Evolutionary conservation across 305 asterid species (phyloP).

Genomic region (Solanum aculeatissimum): DNA sequence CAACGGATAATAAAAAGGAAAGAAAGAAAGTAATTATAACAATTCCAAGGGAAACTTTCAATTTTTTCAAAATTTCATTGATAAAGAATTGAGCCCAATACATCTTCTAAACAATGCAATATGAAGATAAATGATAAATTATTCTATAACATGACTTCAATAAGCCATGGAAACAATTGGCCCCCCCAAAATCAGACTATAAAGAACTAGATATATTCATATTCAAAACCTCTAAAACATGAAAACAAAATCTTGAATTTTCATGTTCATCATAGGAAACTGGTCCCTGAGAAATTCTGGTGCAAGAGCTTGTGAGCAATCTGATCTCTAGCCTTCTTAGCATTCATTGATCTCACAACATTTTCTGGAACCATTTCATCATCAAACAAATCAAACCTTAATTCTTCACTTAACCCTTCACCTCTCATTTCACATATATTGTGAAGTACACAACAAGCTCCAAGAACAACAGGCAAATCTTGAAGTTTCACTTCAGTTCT

Average conservation of each 20-base stretch:
- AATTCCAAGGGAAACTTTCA: not conserved
- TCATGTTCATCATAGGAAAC: not conserved
- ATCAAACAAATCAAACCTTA: constrained; percentile 44
- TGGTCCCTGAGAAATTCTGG: constrained; percentile 17
- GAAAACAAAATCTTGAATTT: constrained; percentile 19
- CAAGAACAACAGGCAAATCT: constrained; percentile 64
- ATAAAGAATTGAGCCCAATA: not conserved
- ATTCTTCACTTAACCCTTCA: constrained; percentile 32
- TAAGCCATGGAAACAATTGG: constrained; percentile 21
- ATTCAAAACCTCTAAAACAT: not conserved
- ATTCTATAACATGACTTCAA: constrained; percentile 17
- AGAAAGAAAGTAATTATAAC: not conserved
- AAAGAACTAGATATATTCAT: not conserved
- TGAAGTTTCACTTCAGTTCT: constrained; percentile 71
- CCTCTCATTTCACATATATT: constrained; percentile 57
- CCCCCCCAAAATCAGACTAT: not conserved
- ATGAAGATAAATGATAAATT: not conserved
- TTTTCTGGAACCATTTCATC: constrained; percentile 37
- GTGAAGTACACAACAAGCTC: constrained; percentile 74
- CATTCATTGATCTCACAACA: constrained; percentile 23
- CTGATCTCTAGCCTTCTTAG: constrained; percentile 31
- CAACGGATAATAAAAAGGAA: not conserved
- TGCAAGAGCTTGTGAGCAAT: constrained; percentile 72
- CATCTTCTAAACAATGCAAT: not conserved
- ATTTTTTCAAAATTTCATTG: not conserved